Evolutionary conservation across 2,329 filamentous ascomycete species (phyloP), one percentile per base, ranked within the genome.

Genomic region (Xylaria sp.): DNA sequence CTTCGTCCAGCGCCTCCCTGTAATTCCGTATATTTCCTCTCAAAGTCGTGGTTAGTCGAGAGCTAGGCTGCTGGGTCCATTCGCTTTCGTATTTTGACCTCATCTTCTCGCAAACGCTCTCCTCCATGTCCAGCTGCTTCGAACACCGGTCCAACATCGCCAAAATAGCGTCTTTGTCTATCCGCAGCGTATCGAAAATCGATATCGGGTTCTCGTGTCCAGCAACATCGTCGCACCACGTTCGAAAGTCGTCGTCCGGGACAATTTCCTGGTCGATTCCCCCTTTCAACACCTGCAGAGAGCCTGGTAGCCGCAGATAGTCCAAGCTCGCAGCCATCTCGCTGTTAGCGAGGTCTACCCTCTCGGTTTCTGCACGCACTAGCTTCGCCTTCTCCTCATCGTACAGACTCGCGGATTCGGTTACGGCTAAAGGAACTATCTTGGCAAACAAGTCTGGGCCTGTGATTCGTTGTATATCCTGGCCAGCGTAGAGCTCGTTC

Each of bases 21-120:
- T 97, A 97, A 69, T 89, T 93, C 62, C 89, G 83, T 56, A 97
- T 89, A 71, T 99, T 94, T 60, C 86, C 88, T 58, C 92, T 84
- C 54, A 99, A 77, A 0, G 93, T 97, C 3, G 90, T 87, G 1
- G 93, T 99, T 47, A 99, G 81, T 59, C 91, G 83, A 37, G 90
- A 91, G 72, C 93, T 97, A 9, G 94, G 94, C 70, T 99, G 94
- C 70, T 99, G 94, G 16, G 91, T 96, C 94, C 94, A 99, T 57
- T 97, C 93, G 34, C 82, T 83, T 58, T 93, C 92, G 72, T 97
- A 97, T 73, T 99, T 99, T 10, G 92, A 95, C 52, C 94, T 85
- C 94, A 99, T 99, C 79, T 97, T 99, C 74, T 99, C 94, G 73
- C 94, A 99, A 0, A 97, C 91, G 58, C 91, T 95, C 76, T 97